Percentiles rank a stretch among this genome's conserved stretches.
These are phyloP conservation scores for Rhinocladiella mackenziei DNA, from an alignment of 2,329 filamentous ascomycete genomes.

Conservation along the genomic window DNA sequence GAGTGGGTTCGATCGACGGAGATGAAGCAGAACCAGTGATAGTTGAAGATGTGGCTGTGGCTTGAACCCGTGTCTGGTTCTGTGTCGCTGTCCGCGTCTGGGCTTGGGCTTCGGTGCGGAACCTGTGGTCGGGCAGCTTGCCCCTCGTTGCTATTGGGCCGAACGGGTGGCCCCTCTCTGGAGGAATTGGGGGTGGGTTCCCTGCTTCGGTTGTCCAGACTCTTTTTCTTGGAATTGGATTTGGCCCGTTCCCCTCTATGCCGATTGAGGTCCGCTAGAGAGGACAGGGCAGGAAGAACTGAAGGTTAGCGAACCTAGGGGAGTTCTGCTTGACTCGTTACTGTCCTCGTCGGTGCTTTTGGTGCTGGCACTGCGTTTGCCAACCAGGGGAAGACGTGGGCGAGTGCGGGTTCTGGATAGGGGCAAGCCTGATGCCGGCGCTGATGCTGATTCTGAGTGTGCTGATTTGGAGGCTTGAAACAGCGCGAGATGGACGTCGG, in stretches of 20 bases:
- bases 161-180: too few relatives aligned
- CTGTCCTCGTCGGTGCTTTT: conserved; percentile 1
- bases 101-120: too few relatives aligned
- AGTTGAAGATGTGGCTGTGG: conserved; percentile 9
- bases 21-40: conserved; percentile 8
- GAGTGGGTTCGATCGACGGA: conserved; percentile 9
- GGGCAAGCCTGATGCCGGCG: conserved; percentile 14
- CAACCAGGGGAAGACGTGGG: conserved; percentile 17
- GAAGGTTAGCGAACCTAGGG: conserved; percentile 6
- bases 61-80: too few relatives aligned
- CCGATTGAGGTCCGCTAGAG: conserved; percentile 14
- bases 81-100: too few relatives aligned
- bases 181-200: too few relatives aligned
- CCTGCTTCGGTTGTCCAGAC: conserved; percentile 7
- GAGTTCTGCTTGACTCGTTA: conserved; percentile 1
- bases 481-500: too few relatives aligned
- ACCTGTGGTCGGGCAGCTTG: too few relatives aligned
- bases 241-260: conserved; percentile 9
- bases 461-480: background rate
- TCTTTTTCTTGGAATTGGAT: conserved; percentile 8
- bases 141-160: too few relatives aligned
- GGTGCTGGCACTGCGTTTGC: conserved; percentile 20
- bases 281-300: conserved; percentile 13
- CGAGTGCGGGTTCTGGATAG: conserved; percentile 13
- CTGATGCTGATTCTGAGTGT: background rate